A percentile compares a stretch with the other conserved stretches of the same genome.
These are phyloP conservation scores for Pseudonitzschia delicatissima DNA, from an alignment of 108 stramenopile genomes.

Conservation along the genomic window DNA sequence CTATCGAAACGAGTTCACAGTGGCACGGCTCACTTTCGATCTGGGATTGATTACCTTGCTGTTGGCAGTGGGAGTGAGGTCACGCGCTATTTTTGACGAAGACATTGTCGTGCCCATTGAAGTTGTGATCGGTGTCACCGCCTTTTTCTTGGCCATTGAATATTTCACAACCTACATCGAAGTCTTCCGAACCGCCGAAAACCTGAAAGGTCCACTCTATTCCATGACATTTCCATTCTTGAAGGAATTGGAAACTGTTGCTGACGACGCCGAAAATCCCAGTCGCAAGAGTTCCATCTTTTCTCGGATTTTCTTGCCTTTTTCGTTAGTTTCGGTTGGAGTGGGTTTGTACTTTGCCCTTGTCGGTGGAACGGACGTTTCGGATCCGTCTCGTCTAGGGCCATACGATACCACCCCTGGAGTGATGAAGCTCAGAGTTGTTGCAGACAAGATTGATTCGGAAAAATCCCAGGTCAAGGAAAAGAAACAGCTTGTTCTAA, in stretches of 20 bases:
- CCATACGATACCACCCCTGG: neutral
- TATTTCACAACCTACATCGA: conserved; percentile 5
- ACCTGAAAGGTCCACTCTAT: neutral
- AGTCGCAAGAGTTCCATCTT: neutral
- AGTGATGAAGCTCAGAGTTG: neutral
- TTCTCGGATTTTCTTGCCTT: conserved; percentile 1
- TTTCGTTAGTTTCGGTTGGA: neutral
- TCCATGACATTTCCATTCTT: conserved; percentile 6
- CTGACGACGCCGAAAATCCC: neutral
- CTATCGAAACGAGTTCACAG: conserved; percentile 10
- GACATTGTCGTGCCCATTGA: conserved; percentile 6
- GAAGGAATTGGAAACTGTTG: neutral
- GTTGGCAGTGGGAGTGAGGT: conserved; percentile 10
- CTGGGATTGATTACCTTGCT: conserved; percentile 8
- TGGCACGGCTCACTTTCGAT: conserved; percentile 12
- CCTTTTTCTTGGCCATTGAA: conserved; percentile 2
- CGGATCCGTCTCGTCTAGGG: neutral
- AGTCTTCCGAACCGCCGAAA: conserved; percentile 4
- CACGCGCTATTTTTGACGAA: neutral
- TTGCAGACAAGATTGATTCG: conserved; percentile 10
- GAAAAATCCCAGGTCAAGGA: neutral
- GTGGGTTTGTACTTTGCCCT: neutral
- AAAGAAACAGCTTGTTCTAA: neutral
- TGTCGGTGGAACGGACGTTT: neutral
- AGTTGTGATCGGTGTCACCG: neutral